phyloP scores from a whole-genome alignment of 1,139 yeast species.

The Blastobotrys proliferans region DNA sequence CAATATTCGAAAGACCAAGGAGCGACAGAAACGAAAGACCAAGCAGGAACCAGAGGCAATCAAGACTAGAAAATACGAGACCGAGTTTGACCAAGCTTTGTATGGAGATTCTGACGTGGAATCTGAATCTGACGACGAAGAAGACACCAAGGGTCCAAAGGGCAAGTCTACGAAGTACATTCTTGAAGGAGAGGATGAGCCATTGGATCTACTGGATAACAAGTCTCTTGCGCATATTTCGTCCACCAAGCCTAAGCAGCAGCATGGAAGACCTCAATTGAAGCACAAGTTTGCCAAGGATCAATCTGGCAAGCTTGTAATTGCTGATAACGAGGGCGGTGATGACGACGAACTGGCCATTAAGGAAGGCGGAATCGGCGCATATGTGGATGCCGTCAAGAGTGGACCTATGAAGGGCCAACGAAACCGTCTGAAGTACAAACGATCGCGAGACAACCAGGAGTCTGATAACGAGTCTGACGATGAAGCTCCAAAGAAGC shows the following conservation, averaged over 20 bases:
- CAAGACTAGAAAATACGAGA: slow-evolving; percentile 47
- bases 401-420: slow-evolving; percentile 94
- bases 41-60: slow-evolving; percentile 26
- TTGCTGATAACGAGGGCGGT: slow-evolving; percentile 30
- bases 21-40: slow-evolving; percentile 75
- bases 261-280: slow-evolving; percentile 36
- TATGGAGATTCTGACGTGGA: slow-evolving; percentile 42
- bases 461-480: slow-evolving; percentile 48
- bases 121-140: slow-evolving; percentile 35
- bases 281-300: slow-evolving; percentile 50
- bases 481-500: slow-evolving; percentile 12
- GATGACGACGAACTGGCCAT: slow-evolving; percentile 50
- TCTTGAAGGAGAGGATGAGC: slow-evolving; percentile 73
- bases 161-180: slow-evolving; percentile 57
- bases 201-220: slow-evolving; percentile 84
- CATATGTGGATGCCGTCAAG: slow-evolving; percentile 88
- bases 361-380: slow-evolving; percentile 56
- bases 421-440: slow-evolving; percentile 82
- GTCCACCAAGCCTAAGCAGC: slow-evolving; percentile 64
- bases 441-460: slow-evolving; percentile 52
- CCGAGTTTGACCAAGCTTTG: slow-evolving; percentile 82
- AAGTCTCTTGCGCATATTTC: slow-evolving; percentile 83
- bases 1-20: slow-evolving; percentile 81
- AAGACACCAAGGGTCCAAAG: slow-evolving; percentile 35
- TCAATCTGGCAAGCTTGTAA: slow-evolving; percentile 39